Evolutionary conservation across 768 basidiomycete genomes (phyloP).

Genomic region (Amanita subjunquillea): DNA sequence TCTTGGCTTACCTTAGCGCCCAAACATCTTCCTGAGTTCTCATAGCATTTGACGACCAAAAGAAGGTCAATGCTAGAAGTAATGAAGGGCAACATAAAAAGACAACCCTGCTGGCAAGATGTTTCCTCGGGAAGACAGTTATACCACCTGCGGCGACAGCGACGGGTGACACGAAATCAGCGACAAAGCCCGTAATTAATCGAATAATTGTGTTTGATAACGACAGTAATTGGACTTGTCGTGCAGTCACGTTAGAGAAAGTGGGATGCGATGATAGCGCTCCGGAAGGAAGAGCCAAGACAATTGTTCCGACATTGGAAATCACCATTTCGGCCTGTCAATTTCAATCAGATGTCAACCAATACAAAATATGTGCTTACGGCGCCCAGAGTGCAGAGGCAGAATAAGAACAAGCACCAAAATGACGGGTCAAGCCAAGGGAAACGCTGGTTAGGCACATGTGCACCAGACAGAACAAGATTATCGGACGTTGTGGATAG

Average conservation of each 20-base stretch:
- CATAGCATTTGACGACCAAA: conserved; percentile 43
- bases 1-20: conserved; percentile 48
- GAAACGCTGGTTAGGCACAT: neutral
- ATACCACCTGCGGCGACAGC: conserved; percentile 29
- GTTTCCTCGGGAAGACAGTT: conserved; percentile 31
- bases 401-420: conserved; percentile 49
- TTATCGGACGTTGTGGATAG: neutral
- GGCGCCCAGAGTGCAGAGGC: conserved; percentile 50
- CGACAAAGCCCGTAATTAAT: conserved; percentile 55
- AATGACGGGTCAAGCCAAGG: conserved; percentile 38
- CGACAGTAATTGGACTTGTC: conserved; percentile 64
- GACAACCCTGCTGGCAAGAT: conserved; percentile 47
- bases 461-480: neutral
- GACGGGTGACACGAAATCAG: conserved; percentile 63
- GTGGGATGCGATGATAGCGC: conserved; percentile 10
- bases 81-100: conserved; percentile 45
- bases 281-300: conserved; percentile 45
- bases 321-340: conserved; percentile 71
- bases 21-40: conserved; percentile 46
- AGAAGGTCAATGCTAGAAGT: conserved; percentile 39
- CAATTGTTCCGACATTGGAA: conserved; percentile 72
- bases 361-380: conserved; percentile 30
- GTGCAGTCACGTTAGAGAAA: conserved; percentile 30
- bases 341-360: neutral
- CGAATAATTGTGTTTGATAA: conserved; percentile 64